phyloP scores from a whole-genome alignment of 176 grass and related monocot species.

The Zea mays region Zm-B73-REFERENCE-NAM-5.0 NC_050096.1:296592001-296592500 shows the following conservation, averaged over 20 bases:
- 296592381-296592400: conserved; percentile 93
- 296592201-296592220: conserved; percentile 95
- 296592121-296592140: conserved; percentile 76
- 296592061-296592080: conserved; percentile 21
- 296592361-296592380: conserved; percentile 27
- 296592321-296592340: conserved; percentile 11
- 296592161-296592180: conserved; percentile 96
- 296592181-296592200: conserved; percentile 98
- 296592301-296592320: neutral
- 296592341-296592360: neutral
- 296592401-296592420: conserved; percentile 99
- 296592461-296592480: conserved; percentile 96
- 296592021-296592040: conserved; percentile 78
- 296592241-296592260: conserved; percentile 23
- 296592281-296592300: neutral
- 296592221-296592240: conserved; percentile 51
- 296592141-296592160: conserved; percentile 95
- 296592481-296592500: conserved; percentile 87
- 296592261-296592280: conserved; percentile 10
- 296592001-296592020: conserved; percentile 49
- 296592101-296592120: conserved; percentile 43
- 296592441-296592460: conserved; percentile 96
- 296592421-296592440: conserved; percentile 85
- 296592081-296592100: conserved; percentile 62
- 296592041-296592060: conserved; percentile 93